Evolutionary conservation across 305 asterid genomes (phyloP).

Genomic region (Solanum hybrid): DNA sequence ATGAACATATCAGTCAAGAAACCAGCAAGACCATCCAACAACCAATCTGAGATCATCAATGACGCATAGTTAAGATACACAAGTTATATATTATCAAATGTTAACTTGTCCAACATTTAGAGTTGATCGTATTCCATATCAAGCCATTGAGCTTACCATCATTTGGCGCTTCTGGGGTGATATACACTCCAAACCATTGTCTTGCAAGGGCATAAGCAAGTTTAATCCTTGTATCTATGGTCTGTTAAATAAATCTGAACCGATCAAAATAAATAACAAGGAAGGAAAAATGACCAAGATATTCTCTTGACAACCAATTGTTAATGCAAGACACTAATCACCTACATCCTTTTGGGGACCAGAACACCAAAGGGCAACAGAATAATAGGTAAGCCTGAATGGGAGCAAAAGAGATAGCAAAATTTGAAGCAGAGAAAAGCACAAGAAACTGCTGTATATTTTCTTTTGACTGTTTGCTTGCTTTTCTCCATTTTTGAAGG

Average conservation of each 20-base stretch:
- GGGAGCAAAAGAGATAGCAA: not conserved
- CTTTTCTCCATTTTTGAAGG: not conserved
- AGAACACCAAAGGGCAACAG: not conserved
- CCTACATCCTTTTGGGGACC: not conserved
- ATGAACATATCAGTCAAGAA: constrained; percentile 82
- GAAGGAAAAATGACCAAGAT: not conserved
- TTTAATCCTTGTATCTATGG: constrained; percentile 83
- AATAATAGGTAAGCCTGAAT: not conserved
- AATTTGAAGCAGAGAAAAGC: not conserved
- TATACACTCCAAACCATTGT: constrained; percentile 97
- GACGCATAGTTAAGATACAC: constrained; percentile 23
- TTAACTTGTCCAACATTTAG: constrained; percentile 16
- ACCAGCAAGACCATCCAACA: constrained; percentile 97
- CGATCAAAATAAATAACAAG: constrained; percentile 22
- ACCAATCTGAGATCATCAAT: constrained; percentile 66
- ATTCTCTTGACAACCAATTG: not conserved
- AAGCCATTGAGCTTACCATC: constrained; percentile 37
- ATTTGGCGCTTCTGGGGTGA: constrained; percentile 77
- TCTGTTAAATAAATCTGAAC: constrained; percentile 45
- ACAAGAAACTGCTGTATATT: not conserved
- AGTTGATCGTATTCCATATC: not conserved
- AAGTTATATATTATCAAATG: not conserved
- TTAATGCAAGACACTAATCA: constrained; percentile 3
- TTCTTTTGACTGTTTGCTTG: not conserved
- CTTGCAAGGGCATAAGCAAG: constrained; percentile 93